Evolutionary conservation across 2,329 filamentous ascomycete genomes (phyloP), one percentile per base, ranked within the genome.

Genomic region (Massarina eburnea): DNA sequence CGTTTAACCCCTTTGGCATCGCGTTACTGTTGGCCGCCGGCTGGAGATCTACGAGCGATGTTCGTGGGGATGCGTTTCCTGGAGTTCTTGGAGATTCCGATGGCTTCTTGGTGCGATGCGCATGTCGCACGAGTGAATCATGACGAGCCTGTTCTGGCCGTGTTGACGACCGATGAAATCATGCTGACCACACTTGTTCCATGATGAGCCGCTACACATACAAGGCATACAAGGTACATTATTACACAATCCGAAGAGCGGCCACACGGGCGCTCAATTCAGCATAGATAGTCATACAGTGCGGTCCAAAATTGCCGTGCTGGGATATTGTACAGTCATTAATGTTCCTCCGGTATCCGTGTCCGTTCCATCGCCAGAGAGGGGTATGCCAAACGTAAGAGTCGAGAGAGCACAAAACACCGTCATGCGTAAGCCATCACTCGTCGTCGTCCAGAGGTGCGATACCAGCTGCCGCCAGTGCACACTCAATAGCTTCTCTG

Each of bases 401-500:
- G 52, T 47, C 38, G 54, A 52, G 54, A 52, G 22, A 39, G 40
- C 34, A n/a, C 15, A 12, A 41, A 34, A 29, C 33, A 47, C 46
- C 43, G 39, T 7, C 41, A 46, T 43, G 41, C 49, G 34, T 39
- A 29, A 29, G 30, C 37, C 41, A 27, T 58, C 45, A 54, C 27
- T 51, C 54, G 18, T 62, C 58, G 37, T 64, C 58, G 34, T 67
- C 58, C 17, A 63, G 48, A 10, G 52, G 51, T 22, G 57, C 50
- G 7, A 68, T 51, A 2, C 67, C 67, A 9, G 61, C 63, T 3
- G 59, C 59, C 3, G 47, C 46, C 37, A 70, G 36, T 3, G 54
- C 65, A 43, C 49, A 66, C 22, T 67, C 62, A 2, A 67, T 57
- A 1, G 60, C 62, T 34, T 64, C 61, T 2, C 43, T 54, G 12